Conservation (phyloP, 2,329 filamentous ascomycete genomes). For the Aspergillus tubingensis region DNA sequence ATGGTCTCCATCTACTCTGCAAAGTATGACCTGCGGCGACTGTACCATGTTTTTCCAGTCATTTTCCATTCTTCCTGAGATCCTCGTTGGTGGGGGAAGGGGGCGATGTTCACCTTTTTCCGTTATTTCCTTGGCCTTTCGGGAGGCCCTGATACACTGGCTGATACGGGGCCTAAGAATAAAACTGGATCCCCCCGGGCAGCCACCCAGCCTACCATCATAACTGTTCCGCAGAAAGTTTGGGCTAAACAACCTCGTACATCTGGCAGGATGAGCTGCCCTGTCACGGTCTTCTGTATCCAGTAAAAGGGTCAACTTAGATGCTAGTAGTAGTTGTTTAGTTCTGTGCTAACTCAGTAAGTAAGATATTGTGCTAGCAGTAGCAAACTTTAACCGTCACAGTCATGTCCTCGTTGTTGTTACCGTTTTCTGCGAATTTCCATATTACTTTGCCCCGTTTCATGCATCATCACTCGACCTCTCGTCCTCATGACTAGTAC, state of each 20-base stretch:
- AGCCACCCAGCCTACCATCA: background rate
- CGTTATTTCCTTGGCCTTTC: background rate
- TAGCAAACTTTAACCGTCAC: background rate
- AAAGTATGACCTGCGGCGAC: background rate
- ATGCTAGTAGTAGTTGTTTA: too few species aligned
- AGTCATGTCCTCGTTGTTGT: background rate
- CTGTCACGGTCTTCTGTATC: background rate
- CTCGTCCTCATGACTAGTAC: too few species aligned
- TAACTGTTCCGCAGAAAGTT: background rate
- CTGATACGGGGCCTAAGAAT: background rate
- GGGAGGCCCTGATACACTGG: background rate
- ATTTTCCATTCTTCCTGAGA: background rate
- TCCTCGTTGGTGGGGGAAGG: background rate
- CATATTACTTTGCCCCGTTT: too few species aligned
- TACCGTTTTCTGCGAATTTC: too few species aligned
- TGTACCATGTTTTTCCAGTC: background rate
- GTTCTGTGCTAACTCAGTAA: too few species aligned
- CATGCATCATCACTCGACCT: background rate
- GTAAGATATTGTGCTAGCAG: too few species aligned
- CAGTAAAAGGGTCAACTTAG: background rate
- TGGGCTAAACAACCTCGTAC: background rate
- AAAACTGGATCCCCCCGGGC: background rate
- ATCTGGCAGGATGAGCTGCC: constrained; percentile 5
- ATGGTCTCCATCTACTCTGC: background rate
- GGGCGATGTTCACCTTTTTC: background rate